phyloP scores from a whole-genome alignment of 2,329 filamentous ascomycete genomes.

The Shiraia sp. region DNA sequence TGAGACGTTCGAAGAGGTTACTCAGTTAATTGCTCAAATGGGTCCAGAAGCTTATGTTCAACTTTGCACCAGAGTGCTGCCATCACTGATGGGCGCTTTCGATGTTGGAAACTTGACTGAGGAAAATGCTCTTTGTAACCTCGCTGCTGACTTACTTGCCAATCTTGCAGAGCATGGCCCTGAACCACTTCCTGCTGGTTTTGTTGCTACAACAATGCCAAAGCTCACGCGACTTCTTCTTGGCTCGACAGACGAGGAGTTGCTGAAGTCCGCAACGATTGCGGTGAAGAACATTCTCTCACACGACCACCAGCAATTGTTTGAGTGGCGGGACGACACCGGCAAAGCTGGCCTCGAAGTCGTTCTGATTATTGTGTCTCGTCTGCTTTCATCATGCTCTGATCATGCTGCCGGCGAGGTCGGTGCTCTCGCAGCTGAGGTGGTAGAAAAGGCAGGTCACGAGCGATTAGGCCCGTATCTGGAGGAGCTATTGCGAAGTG shows the following conservation, averaged over 20 bases:
- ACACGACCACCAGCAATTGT: slow-evolving; percentile 87
- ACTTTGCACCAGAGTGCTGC: slow-evolving; percentile 83
- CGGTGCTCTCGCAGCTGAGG: slow-evolving; percentile 86
- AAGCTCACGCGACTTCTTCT: slow-evolving; percentile 84
- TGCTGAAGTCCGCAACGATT: slow-evolving; percentile 83
- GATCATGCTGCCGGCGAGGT: slow-evolving; percentile 96
- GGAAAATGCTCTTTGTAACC: slow-evolving; percentile 81
- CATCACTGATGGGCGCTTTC: slow-evolving; percentile 85
- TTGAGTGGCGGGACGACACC: slow-evolving; percentile 78
- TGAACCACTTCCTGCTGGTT: slow-evolving; percentile 82
- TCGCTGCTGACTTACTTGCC: slow-evolving; percentile 82
- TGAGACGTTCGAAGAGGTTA: slow-evolving; percentile 90
- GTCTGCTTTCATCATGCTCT: slow-evolving; percentile 78
- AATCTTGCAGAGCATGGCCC: slow-evolving; percentile 81
- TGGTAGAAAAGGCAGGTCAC: slow-evolving; percentile 93
- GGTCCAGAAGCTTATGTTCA: slow-evolving; percentile 71
- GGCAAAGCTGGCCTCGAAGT: slow-evolving; percentile 86
- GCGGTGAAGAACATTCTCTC: slow-evolving; percentile 86
- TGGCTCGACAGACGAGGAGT: slow-evolving; percentile 80
- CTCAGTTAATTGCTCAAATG: slow-evolving; percentile 66
- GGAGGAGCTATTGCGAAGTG: slow-evolving; percentile 83
- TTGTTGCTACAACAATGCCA: slow-evolving; percentile 82
- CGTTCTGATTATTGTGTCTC: slow-evolving; percentile 88
- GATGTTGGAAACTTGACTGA: slow-evolving; percentile 84
- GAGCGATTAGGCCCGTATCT: slow-evolving; percentile 90